These are phyloP conservation scores for Pythium phragmiticola DNA, from an alignment of 352 stramenopile species.

Conservation along the genomic window DNA sequence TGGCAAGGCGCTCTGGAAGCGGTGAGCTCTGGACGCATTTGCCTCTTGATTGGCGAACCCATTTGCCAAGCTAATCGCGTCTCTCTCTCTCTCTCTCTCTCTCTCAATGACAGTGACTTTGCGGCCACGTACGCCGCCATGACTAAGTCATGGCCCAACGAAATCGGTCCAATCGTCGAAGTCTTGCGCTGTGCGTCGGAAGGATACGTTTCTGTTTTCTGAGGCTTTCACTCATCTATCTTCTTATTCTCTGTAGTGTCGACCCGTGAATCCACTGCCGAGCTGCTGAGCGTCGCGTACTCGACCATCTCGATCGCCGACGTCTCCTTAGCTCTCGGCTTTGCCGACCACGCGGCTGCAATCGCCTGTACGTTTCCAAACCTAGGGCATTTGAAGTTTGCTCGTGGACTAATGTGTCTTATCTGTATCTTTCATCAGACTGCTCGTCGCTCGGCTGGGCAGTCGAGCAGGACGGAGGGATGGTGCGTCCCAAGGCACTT, in stretches of 20 bases:
- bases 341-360: slow-evolving; percentile 41
- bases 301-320: slow-evolving; percentile 57
- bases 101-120: slow-evolving; percentile 37
- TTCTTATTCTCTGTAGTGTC: slow-evolving; percentile 30
- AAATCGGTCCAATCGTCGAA: slow-evolving; percentile 40
- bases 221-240: neutral
- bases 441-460: slow-evolving; percentile 50
- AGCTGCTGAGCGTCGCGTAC: slow-evolving; percentile 64
- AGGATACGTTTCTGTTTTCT: neutral
- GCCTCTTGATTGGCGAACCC: neutral
- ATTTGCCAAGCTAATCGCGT: neutral
- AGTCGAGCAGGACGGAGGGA: slow-evolving; percentile 32
- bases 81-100: no score
- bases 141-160: slow-evolving; percentile 46
- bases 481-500: slow-evolving; percentile 52
- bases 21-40: slow-evolving; percentile 26
- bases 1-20: slow-evolving; percentile 63
- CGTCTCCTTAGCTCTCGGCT: slow-evolving; percentile 44
- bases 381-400: neutral
- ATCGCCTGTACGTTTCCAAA: slow-evolving; percentile 37
- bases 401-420: neutral
- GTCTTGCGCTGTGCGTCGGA: slow-evolving; percentile 42
- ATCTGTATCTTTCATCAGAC: slow-evolving; percentile 30
- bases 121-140: slow-evolving; percentile 51
- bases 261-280: slow-evolving; percentile 44